Conservation (phyloP, 192 early-diverging fungal genomes). For the Umbelopsis ramanniana region DNA sequence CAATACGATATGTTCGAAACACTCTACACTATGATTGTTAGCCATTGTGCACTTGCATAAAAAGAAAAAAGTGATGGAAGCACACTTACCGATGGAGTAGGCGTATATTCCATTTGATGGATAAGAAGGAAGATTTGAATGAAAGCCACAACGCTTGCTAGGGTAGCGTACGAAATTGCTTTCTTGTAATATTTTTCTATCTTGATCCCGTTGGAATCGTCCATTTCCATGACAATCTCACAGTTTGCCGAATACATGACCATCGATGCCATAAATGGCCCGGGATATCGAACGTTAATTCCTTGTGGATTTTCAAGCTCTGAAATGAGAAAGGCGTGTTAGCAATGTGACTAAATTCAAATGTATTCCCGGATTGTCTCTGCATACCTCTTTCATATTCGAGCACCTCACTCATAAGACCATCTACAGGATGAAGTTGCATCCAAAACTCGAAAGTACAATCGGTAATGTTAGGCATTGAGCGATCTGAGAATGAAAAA, state of each 20-base stretch:
- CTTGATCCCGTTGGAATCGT: conserved; percentile 49
- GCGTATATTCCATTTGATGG: conserved; percentile 67
- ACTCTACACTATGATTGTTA: conserved; percentile 31
- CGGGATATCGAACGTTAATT: conserved; percentile 46
- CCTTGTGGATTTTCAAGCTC: conserved; percentile 59
- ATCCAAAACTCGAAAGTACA: conserved; percentile 52
- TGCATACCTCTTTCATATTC: conserved; percentile 53
- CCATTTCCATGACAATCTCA: conserved; percentile 34
- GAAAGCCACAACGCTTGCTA: conserved; percentile 46
- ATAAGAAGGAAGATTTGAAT: conserved; percentile 53
- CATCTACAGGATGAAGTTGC: conserved; percentile 50
- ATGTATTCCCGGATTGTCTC: background rate
- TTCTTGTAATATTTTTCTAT: conserved; percentile 57
- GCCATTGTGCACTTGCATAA: too few species aligned
- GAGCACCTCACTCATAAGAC: conserved; percentile 42
- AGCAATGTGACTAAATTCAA: background rate
- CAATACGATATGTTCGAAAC: conserved; percentile 71
- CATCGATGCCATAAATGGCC: conserved; percentile 42
- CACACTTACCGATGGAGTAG: conserved; percentile 64
- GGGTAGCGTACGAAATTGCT: conserved; percentile 52
- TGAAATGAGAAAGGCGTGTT: background rate
- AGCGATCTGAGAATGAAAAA: conserved; percentile 27
- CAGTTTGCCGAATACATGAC: conserved; percentile 56
- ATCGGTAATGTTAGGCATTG: conserved; percentile 26
- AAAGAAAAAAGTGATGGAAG: too few species aligned